Evolutionary conservation across 2,329 filamentous ascomycete species (phyloP).

Genomic region (Monosporascus sp.): DNA sequence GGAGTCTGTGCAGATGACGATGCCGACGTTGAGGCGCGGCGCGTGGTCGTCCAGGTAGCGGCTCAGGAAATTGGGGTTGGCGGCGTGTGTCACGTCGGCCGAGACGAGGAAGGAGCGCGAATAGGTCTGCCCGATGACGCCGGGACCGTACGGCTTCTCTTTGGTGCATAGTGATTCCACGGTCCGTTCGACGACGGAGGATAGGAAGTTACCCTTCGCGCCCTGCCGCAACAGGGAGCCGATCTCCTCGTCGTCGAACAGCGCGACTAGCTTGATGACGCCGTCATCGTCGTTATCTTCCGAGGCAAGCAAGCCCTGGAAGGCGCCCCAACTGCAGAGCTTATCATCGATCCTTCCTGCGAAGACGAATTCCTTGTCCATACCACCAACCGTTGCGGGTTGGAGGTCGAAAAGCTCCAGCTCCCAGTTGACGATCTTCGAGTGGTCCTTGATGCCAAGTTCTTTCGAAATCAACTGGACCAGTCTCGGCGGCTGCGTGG

Average conservation of each 20-base stretch:
- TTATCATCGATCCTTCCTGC: conserved; percentile 96
- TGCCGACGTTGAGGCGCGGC: conserved; percentile 81
- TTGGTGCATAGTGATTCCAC: conserved; percentile 55
- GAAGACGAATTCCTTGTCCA: conserved; percentile 92
- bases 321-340: conserved; percentile 88
- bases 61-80: conserved; percentile 87
- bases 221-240: conserved; percentile 87
- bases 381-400: conserved; percentile 73
- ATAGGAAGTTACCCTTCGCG: conserved; percentile 83
- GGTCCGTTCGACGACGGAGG: conserved; percentile 72
- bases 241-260: conserved; percentile 97
- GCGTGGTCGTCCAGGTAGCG: conserved; percentile 82
- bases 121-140: conserved; percentile 72
- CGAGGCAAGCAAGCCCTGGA: conserved; percentile 74
- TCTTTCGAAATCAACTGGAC: conserved; percentile 76
- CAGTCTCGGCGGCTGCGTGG: conserved; percentile 78
- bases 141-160: conserved; percentile 43
- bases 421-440: conserved; percentile 88
- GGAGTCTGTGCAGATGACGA: conserved; percentile 72
- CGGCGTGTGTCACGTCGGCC: conserved; percentile 88
- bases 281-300: conserved; percentile 51
- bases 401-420: conserved; percentile 91
- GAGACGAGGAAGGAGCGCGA: conserved; percentile 90
- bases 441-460: conserved; percentile 67
- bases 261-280: conserved; percentile 83